These are phyloP conservation scores for Sphagnum tenellum DNA, from an alignment of 225 moss, liverwort and hornwort genomes.

Conservation along the genomic window DNA sequence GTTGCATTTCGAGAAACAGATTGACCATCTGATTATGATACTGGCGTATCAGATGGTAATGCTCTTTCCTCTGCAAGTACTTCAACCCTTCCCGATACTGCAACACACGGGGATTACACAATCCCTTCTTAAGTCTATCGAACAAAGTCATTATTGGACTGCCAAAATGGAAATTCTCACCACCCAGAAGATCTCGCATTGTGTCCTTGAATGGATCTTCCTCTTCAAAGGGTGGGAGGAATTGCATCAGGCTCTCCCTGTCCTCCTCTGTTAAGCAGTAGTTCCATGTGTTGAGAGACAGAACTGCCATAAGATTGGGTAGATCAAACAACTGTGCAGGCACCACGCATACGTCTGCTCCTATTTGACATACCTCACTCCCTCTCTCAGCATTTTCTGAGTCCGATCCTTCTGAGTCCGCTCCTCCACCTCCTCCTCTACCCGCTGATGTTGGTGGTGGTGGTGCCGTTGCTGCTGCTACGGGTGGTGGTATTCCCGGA, in stretches of 20 bases:
- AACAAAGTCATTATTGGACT: slow-evolving; percentile 65
- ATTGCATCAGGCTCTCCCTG: slow-evolving; percentile 52
- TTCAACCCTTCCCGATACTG: slow-evolving; percentile 71
- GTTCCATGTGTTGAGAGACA: slow-evolving; percentile 77
- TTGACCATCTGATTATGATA: slow-evolving; percentile 85
- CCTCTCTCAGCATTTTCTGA: slow-evolving; percentile 55
- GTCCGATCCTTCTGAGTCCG: slow-evolving; percentile 57
- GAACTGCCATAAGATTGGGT: slow-evolving; percentile 52
- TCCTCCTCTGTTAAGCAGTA: slow-evolving; percentile 76
- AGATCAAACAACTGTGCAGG: slow-evolving; percentile 71
- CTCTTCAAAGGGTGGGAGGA: slow-evolving; percentile 59
- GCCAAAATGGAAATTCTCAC: slow-evolving; percentile 65
- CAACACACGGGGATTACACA: slow-evolving; percentile 74
- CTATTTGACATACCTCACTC: slow-evolving; percentile 63
- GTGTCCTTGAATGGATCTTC: slow-evolving; percentile 56
- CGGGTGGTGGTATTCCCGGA: background rate
- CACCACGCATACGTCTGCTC: slow-evolving; percentile 65
- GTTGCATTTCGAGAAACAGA: slow-evolving; percentile 79
- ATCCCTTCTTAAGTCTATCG: slow-evolving; percentile 56
- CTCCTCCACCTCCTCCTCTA: no score
- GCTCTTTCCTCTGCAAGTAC: slow-evolving; percentile 75
- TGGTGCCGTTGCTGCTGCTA: no score
- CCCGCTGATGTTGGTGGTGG: no score
- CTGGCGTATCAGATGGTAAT: slow-evolving; percentile 61
- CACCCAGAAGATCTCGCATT: slow-evolving; percentile 56